Evolutionary conservation across 768 basidiomycete species (phyloP).

Genomic region (Lentinus brumalis): DNA sequence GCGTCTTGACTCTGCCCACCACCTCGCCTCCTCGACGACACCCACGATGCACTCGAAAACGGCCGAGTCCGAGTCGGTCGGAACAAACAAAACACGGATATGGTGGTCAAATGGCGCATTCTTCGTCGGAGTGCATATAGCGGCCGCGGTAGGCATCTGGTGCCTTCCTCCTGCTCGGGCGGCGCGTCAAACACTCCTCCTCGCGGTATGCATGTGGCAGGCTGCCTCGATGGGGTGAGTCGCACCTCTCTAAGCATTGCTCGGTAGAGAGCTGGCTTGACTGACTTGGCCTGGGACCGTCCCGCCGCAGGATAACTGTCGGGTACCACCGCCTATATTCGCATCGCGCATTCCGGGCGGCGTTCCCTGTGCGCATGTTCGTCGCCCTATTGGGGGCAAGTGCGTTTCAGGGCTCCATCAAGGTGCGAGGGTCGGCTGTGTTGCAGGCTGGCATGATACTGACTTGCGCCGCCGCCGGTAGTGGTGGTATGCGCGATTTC

Average conservation of each 20-base stretch:
- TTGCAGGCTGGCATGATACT: background rate
- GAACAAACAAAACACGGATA: slow-evolving; percentile 26
- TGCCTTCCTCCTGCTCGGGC: slow-evolving; percentile 49
- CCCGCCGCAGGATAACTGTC: slow-evolving; percentile 56
- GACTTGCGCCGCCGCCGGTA: slow-evolving; percentile 16
- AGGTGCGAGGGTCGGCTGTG: slow-evolving; percentile 40
- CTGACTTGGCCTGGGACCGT: background rate
- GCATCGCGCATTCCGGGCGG: slow-evolving; percentile 68
- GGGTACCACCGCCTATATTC: slow-evolving; percentile 84
- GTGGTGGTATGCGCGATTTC: slow-evolving; percentile 50
- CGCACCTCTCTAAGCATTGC: background rate
- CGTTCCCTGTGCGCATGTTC: slow-evolving; percentile 51
- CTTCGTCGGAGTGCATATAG: slow-evolving; percentile 58
- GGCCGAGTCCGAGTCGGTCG: background rate
- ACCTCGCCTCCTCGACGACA: background rate
- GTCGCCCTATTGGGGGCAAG: slow-evolving; percentile 69
- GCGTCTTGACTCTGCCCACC: background rate
- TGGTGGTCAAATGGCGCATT: slow-evolving; percentile 70
- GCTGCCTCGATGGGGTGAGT: slow-evolving; percentile 69
- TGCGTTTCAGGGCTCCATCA: slow-evolving; percentile 81
- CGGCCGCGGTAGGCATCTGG: slow-evolving; percentile 53
- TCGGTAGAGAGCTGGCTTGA: too few relatives aligned
- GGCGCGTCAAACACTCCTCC: slow-evolving; percentile 46
- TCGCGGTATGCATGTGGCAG: slow-evolving; percentile 68
- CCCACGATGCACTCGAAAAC: background rate